Evolutionary conservation across 1,284 basidiomycete genomes (phyloP).

Genomic region (Cerioporus squamosus): DNA sequence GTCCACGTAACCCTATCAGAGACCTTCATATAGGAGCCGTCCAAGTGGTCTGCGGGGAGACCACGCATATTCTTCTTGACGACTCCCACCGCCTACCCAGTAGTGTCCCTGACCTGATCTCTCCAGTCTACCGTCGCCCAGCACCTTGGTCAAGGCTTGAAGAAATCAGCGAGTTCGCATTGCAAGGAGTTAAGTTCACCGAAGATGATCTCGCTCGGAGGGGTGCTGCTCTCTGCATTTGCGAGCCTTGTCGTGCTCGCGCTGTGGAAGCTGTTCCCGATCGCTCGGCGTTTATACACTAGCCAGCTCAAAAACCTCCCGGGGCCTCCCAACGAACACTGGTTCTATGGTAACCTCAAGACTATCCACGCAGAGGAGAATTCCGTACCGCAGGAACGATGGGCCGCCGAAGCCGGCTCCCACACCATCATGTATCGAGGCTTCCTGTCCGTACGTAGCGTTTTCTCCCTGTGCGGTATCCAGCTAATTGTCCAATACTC

Average conservation of each 20-base stretch:
- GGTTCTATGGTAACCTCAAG: slow-evolving; percentile 56
- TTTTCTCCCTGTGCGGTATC: neutral
- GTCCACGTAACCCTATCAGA: too few relatives aligned
- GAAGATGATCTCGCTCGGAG: too few relatives aligned
- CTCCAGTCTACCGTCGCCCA: too few relatives aligned
- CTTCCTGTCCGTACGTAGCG: slow-evolving; percentile 48
- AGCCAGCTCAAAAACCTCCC: slow-evolving; percentile 52
- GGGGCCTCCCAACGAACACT: slow-evolving; percentile 53
- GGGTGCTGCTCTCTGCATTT: too few relatives aligned
- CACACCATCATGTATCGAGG: slow-evolving; percentile 49
- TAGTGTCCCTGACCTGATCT: too few relatives aligned
- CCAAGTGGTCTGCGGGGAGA: too few relatives aligned
- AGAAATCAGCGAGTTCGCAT: too few relatives aligned
- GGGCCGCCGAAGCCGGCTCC: slow-evolving; percentile 58
- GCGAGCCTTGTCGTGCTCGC: neutral
- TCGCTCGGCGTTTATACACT: slow-evolving; percentile 28
- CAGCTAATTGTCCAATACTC: neutral
- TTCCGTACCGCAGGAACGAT: slow-evolving; percentile 50
- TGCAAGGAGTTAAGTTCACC: too few relatives aligned
- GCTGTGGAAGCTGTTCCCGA: slow-evolving; percentile 11
- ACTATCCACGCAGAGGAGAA: slow-evolving; percentile 47
- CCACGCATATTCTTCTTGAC: too few relatives aligned
- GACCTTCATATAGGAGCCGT: too few relatives aligned
- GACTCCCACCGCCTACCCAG: too few relatives aligned
- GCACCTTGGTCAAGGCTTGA: too few relatives aligned